Percentiles rank a stretch among this genome's conserved stretches.
phyloP scores from a whole-genome alignment of 176 grass and related monocot genomes.

The Bolboschoenus planiculmis region DNA sequence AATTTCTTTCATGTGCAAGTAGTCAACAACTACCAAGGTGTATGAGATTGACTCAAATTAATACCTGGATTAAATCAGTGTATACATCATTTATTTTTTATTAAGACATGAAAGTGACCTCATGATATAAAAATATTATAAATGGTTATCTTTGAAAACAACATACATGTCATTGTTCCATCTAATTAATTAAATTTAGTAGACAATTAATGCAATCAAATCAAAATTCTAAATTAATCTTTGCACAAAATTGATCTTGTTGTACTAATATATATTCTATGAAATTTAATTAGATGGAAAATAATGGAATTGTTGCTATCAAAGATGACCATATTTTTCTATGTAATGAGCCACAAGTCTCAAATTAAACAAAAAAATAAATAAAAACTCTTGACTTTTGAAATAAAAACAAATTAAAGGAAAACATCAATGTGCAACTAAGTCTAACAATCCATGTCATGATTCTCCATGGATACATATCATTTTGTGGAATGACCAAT shows the following conservation, averaged over 20 bases:
- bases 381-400: too few relatives aligned
- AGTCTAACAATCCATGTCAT: too few relatives aligned
- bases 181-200: background rate
- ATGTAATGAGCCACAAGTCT: too few relatives aligned
- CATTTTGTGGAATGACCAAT: too few relatives aligned
- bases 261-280: too few relatives aligned
- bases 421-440: background rate
- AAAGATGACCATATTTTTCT: too few relatives aligned
- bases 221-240: background rate
- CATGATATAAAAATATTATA: background rate
- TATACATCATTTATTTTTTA: background rate
- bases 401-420: too few relatives aligned
- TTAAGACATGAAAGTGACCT: background rate
- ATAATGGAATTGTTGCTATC: background rate
- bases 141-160: background rate
- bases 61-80: background rate
- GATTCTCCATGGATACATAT: too few relatives aligned
- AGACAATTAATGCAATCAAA: background rate
- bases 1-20: background rate
- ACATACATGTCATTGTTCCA: background rate
- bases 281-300: too few relatives aligned
- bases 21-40: background rate
- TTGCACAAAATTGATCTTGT: too few relatives aligned
- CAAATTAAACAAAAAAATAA: too few relatives aligned
- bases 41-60: background rate